phyloP scores from a whole-genome alignment of 805 yeast species.

The Pichia phayaonensis region DNA sequence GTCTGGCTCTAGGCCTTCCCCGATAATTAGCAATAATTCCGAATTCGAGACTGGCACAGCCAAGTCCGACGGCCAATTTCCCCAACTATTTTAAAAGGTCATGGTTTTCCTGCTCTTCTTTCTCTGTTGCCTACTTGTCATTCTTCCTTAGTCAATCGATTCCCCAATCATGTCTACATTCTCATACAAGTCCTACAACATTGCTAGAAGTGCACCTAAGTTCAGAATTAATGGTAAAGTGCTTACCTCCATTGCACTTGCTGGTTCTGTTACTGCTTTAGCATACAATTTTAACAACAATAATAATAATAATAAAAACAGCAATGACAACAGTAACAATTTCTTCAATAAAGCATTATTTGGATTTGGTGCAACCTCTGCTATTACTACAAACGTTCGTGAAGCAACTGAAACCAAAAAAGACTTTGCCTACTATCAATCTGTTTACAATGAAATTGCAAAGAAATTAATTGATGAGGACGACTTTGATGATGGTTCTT shows the following conservation, averaged over 20 bases:
- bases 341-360: slow-evolving; percentile 20
- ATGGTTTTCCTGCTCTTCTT: background rate
- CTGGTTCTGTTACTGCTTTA: slow-evolving; percentile 25
- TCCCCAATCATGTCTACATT: background rate
- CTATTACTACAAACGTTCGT: slow-evolving; percentile 22
- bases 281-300: slow-evolving; percentile 14
- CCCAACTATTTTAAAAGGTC: too few relatives aligned
- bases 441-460: slow-evolving; percentile 69
- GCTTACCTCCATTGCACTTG: slow-evolving; percentile 7
- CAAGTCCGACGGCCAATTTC: too few relatives aligned
- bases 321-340: slow-evolving; percentile 11
- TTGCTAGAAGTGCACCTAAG: background rate
- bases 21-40: too few relatives aligned
- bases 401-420: slow-evolving; percentile 27
- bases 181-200: background rate
- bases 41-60: too few relatives aligned
- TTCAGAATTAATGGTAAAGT: background rate
- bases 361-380: slow-evolving; percentile 23
- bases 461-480: slow-evolving; percentile 44
- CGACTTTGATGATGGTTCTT: slow-evolving; percentile 56
- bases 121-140: background rate
- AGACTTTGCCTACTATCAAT: slow-evolving; percentile 48
- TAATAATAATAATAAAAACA: slow-evolving; percentile 12
- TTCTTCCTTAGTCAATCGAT: background rate
- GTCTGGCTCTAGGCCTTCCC: background rate